A percentile compares a stretch with the other conserved stretches of the same genome.
phyloP scores from a whole-genome alignment of 192 early-diverging fungal genomes.

The Anaeromyces robustus region DNA sequence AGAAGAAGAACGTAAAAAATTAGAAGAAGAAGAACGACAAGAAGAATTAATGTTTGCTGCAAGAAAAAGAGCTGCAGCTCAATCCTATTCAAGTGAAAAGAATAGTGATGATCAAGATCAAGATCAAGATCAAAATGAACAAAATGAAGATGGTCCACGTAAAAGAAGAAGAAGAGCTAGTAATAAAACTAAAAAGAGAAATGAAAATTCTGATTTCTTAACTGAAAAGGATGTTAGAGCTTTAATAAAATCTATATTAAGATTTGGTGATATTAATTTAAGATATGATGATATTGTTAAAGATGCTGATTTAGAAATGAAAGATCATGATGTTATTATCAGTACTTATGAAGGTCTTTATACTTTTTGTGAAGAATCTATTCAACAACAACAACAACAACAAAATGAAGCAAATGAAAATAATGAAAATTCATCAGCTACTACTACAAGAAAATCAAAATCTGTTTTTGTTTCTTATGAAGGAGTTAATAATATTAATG shows the following conservation, averaged over 20 bases:
- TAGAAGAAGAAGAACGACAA: constrained; percentile 40
- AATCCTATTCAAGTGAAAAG: constrained; percentile 17
- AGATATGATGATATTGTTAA: constrained; percentile 68
- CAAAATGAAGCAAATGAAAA: constrained; percentile 13
- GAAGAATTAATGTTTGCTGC: constrained; percentile 5
- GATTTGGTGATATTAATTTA: constrained; percentile 66
- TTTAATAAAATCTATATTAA: constrained; percentile 57
- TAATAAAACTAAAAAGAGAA: constrained; percentile 5
- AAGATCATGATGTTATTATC: constrained; percentile 27
- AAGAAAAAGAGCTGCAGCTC: constrained; percentile 38
- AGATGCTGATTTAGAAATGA: constrained; percentile 61
- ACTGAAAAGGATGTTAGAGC: constrained; percentile 71
- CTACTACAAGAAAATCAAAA: constrained; percentile 17
- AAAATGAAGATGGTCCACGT: constrained; percentile 12
- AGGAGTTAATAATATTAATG: constrained; percentile 71
- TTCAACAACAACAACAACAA: constrained; percentile 11
- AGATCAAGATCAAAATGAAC: constrained; percentile 7
- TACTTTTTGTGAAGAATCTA: constrained; percentile 22
- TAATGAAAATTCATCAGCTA: constrained; percentile 15
- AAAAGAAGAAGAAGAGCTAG: constrained; percentile 8
- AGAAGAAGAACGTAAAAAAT: constrained; percentile 53
- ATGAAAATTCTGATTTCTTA: constrained; percentile 19
- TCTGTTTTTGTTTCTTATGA: constrained; percentile 62
- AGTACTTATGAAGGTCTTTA: constrained; percentile 20
- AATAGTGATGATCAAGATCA: constrained; percentile 4